Evolutionary conservation across 164 flowering plant species (phyloP), one percentile per base, ranked within the genome.

Genomic region (Cinnamomum chago): DNA sequence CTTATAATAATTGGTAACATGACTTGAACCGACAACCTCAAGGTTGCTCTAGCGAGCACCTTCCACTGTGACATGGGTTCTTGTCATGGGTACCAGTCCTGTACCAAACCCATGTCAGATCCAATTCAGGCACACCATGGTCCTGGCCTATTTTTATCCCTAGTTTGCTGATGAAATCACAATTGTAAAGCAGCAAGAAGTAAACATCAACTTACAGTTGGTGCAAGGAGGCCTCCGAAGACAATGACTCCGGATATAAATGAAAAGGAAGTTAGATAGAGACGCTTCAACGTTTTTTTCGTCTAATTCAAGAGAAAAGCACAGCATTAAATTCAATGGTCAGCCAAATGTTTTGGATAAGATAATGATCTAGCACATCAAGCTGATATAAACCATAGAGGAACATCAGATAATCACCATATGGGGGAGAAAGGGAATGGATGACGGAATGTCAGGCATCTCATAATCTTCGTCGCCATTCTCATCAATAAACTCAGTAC

Each of bases 181-280:
- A 35, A 7, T 7, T 35, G 47, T 35, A 35, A 35, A 35, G 47
- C 47, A 35, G 47, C 10, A 64, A 5, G 23, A 27, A 62, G 3
- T 65, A 51, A 40, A 24, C 2, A 65, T 70, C 72, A 76, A 70
- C 92, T 90, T 88, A 94, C 98, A 50, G 81, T 80, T 72, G 98
- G 98, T 72, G 98, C 96, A 76, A 94, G 75, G 68, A 94, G 90
- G 68, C 98, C 98, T 17, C 98, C 97, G 73, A 94, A 92, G 65
- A 90, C 62, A 50, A 92, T 92, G 33, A 91, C 85, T 50, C 94
- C 97, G 68, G 90, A 83, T 71, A 92, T 86, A 67, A 94, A 67
- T 64, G 94, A 81, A 73, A 91, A 85, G 84, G 95, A 86, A 64
- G 94, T 90, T 25, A 87, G 70, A 70, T 94, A 91, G 25, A 91